Evolutionary conservation across 768 basidiomycete genomes (phyloP), one percentile per base, ranked within the genome.

Genomic region (Mycena indigotica): DNA sequence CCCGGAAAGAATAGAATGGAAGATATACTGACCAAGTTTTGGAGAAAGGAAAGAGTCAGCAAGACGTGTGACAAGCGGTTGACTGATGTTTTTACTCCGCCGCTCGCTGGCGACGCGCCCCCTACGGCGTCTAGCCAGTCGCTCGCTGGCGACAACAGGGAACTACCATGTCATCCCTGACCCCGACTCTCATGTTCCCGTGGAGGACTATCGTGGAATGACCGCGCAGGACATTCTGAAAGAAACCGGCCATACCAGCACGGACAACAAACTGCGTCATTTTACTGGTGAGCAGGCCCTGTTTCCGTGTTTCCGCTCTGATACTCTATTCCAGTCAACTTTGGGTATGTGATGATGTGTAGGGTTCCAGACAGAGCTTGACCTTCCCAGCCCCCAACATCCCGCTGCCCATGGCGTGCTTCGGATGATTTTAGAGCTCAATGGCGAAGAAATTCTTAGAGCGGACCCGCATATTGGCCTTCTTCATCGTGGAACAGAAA

Each of bases 331-430:
- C 24, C 64, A 94, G 95, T 98, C 65, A 98, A 98, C 80, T 97
- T 97, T 71, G 95, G 92, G 89, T 78, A 84, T 80, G 87, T 84
- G n/a, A n/a, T n/a, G n/a, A n/a, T n/a, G n/a, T n/a, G n/a, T n/a
- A n/a, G n/a, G n/a, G n/a, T 19, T 61, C 57, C n/a, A 17, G 30
- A 57, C 8, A 60, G 17, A 54, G 24, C 15, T 12, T 8, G 24
- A n/a, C 10, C 23, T 32, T 17, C 25, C 24, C 64, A 90, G 93
- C 61, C 96, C 96, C 53, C 96, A 99, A 72, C 96, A 99, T 78
- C 96, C 96, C 54, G 97, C 97, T 53, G 97, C 97, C 16, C 97
- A 99, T 72, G 97, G 97, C 69, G 97, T 99, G 73, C 83, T 99
- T 38, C 90, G 97, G 56, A 84, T 99, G 80, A 99, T 99, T 71